Conservation (phyloP, 768 basidiomycete species). For the Pleurotus sapidus region DNA sequence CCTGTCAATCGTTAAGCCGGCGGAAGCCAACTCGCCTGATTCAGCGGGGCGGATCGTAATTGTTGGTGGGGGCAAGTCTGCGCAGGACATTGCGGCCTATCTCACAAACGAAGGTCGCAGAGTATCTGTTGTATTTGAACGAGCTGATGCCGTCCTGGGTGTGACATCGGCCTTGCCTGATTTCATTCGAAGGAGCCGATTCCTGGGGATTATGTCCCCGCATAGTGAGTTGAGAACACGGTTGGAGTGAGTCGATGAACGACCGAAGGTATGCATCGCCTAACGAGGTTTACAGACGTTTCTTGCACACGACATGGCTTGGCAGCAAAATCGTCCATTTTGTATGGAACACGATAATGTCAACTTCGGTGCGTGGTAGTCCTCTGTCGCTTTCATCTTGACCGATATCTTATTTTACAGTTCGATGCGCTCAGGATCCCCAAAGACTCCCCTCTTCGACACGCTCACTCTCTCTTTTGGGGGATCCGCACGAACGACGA, state of each 20-base stretch:
- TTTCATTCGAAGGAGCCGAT: conserved; percentile 57
- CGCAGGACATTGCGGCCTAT: conserved; percentile 53
- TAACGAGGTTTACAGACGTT: conserved; percentile 30
- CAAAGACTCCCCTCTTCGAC: conserved; percentile 47
- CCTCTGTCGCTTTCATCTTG: not conserved
- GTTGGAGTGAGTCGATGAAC: conserved; percentile 42
- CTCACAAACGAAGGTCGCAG: conserved; percentile 45
- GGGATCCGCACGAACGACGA: conserved; percentile 46
- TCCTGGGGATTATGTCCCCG: conserved; percentile 46
- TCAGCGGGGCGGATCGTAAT: conserved; percentile 36
- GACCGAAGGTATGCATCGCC: not conserved
- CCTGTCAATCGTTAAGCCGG: conserved; percentile 23
- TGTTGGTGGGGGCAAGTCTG: conserved; percentile 66
- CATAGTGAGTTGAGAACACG: conserved; percentile 44
- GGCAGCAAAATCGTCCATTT: conserved; percentile 47
- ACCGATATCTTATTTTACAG: conserved; percentile 17
- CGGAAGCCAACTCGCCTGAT: conserved; percentile 12
- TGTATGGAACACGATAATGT: conserved; percentile 43
- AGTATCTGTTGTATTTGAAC: conserved; percentile 51
- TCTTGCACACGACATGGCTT: conserved; percentile 57
- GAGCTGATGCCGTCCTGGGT: conserved; percentile 49
- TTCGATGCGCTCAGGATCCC: conserved; percentile 29
- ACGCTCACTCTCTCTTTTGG: conserved; percentile 34
- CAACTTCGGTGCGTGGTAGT: conserved; percentile 32
- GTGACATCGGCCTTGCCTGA: conserved; percentile 43